Evolutionary conservation across 352 stramenopile genomes (phyloP), one percentile per base, ranked within the genome.

Genomic region (Globisporangium irregulare): DNA sequence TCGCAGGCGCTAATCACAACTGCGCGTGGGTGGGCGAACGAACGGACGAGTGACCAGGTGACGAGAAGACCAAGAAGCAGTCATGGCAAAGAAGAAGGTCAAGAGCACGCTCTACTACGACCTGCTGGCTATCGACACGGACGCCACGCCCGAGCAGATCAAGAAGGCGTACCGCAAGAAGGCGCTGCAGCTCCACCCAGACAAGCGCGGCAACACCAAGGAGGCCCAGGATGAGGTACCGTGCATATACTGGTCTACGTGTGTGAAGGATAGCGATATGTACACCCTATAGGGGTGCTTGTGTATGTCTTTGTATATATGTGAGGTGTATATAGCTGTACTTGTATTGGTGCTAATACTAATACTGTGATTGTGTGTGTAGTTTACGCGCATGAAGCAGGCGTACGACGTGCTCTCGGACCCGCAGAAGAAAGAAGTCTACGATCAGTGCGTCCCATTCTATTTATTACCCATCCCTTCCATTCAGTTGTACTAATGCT

Each of bases 391-490:
- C 43, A 93, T 98, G 72, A 97, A 97, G 67, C 65, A 94, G 66
- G 96, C 96, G 22, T 98, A 98, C 73, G 94, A 99, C 71, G 83
- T 97, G 36, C 80, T 99, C 32, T 87, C 77, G 5, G 93, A 98
- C 76, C 82, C 89, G 27, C 80, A 94, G 65, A 93, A 94, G 73
- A 81, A 86, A 9, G 81, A 93, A 53, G 71, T 95, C 61, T 94
- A 94, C 68, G 87, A 93, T 72, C 81, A 89, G 79, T 91, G 73
- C 51, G 80, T 68, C 25, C 38, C 22, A 20, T 48, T 18, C 53
- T 43, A 29, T 29, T 55, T 25, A 6, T 7, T 22, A 22, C 3
- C 27, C 27, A 32, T 55, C 38, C 48, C 34, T 41, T 41, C 34
- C 8, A 41, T 41, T 14, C 34, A 41, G 1, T 41, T 41, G 34